Conservation (phyloP, 495 filamentous ascomycete genomes). For the Aspergillus bertholletiae region DNA sequence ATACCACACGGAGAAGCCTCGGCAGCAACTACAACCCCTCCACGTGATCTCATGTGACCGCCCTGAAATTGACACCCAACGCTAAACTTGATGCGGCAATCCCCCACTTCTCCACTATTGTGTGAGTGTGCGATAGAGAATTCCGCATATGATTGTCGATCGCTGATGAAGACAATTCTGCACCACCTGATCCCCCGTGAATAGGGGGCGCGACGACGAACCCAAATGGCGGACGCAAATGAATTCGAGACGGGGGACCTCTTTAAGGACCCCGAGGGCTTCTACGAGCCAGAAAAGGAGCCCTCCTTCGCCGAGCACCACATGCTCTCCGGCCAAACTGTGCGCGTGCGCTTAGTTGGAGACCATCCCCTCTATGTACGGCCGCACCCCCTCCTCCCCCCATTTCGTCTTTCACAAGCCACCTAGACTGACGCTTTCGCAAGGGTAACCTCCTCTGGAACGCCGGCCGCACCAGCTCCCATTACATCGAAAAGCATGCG, state of each 20-base stretch:
- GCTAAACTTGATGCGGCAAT: constrained; percentile 3
- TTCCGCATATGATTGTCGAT: constrained; percentile 1
- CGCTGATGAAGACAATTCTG: neutral
- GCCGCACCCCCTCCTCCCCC: constrained; percentile 12
- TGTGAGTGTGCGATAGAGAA: constrained; percentile 12
- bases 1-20: constrained; percentile 2
- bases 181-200: neutral
- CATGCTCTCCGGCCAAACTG: constrained; percentile 59
- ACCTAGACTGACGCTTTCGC: constrained; percentile 1
- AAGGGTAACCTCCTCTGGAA: constrained; percentile 91
- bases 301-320: constrained; percentile 67
- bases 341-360: constrained; percentile 80
- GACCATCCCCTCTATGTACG: constrained; percentile 82
- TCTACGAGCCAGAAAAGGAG: constrained; percentile 66
- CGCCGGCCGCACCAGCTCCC: constrained; percentile 67
- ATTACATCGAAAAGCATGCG: constrained; percentile 69
- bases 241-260: constrained; percentile 49
- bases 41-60: constrained; percentile 20
- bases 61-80: neutral
- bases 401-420: neutral
- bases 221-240: constrained; percentile 22
- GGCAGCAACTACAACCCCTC: neutral
- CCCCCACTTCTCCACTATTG: constrained; percentile 11
- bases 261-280: constrained; percentile 77
- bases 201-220: neutral